A percentile compares a stretch with the other conserved stretches of the same genome.
These are phyloP conservation scores for Clitoria ternatea DNA, from an alignment of 306 rosid species.

Conservation along the genomic window DNA sequence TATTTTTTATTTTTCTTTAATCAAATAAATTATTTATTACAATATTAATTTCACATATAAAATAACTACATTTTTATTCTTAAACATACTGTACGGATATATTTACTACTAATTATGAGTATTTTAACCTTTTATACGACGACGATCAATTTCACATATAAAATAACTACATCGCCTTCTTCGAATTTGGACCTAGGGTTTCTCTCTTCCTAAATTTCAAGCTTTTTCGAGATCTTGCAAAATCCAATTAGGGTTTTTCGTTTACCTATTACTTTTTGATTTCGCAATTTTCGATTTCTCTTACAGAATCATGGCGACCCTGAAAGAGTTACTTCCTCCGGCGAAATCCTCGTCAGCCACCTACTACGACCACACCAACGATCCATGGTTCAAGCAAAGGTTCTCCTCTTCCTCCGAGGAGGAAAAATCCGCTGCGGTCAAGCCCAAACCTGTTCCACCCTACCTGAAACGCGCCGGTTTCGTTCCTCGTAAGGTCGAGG, in stretches of 20 bases:
- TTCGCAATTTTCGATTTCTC: neutral
- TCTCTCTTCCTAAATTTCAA: no score
- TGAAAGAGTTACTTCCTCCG: slow-evolving; percentile 75
- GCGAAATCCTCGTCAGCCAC: slow-evolving; percentile 53
- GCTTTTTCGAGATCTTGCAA: no score
- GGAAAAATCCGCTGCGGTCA: slow-evolving; percentile 42
- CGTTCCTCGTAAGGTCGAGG: slow-evolving; percentile 74
- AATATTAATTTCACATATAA: no score
- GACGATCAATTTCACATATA: no score
- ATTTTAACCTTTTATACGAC: no score
- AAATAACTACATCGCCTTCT: no score
- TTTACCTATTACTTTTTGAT: neutral
- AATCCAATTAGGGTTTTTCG: neutral
- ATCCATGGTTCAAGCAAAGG: slow-evolving; percentile 90
- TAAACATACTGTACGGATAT: no score
- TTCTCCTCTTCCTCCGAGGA: slow-evolving; percentile 58
- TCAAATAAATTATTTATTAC: no score
- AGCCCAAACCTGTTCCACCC: slow-evolving; percentile 60
- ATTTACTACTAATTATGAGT: no score
- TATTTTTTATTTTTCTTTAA: no score
- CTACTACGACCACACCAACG: slow-evolving; percentile 71
- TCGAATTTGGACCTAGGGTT: no score
- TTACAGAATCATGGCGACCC: slow-evolving; percentile 46
- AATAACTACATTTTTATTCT: no score
- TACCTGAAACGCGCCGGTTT: slow-evolving; percentile 75